Evolutionary conservation across 495 filamentous ascomycete genomes (phyloP), one percentile per base, ranked within the genome.

Genomic region (Parathielavia hyrcaniae): DNA sequence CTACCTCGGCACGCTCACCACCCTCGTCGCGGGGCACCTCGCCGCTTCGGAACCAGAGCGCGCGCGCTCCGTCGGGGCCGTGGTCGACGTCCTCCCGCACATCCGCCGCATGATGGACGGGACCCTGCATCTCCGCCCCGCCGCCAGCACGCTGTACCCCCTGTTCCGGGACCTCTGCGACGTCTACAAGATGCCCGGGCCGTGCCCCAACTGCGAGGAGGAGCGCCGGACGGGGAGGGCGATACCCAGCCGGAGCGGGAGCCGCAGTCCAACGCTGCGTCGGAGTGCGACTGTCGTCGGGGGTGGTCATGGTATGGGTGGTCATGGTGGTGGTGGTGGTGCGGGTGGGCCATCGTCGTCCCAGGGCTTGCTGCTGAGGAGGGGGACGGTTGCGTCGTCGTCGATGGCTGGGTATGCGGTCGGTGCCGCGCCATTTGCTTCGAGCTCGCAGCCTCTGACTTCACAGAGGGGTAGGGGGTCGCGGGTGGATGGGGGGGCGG

Each of bases 91-190:
- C 20, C 50, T 71, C 2, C 61, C 65, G 0, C 23, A 50, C 50
- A 67, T 71, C 17, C 51, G 53, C 13, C 43, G 50, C 48, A 71
- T 71, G 69, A 71, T 71, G 69, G 39, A 69, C 46, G 45, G 22
- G 17, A 53, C 58, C 14, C 52, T 53, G 47, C 34, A 47, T 9
- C 39, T 50, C 34, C 61, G 69, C 7, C 69, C 69, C 2, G 53
- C 59, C n/a, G 69, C 69, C 5, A 41, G 61, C 22, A 61, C 65
- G 32, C 58, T 71, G 10, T 71, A 66, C 48, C 69, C 69, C 1
- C 43, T 43, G 32, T 71, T 71, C 58, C 61, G 69, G 7, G 63
- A 64, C 22, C 47, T 71, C 17, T 67, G 61, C 49, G 63, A 66
- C 13, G 52, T 69, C 38, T 51, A 63, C 45, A 59, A 63, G 1